phyloP scores from a whole-genome alignment of 805 yeast genomes.

The Maudiozyma bulderi region DNA sequence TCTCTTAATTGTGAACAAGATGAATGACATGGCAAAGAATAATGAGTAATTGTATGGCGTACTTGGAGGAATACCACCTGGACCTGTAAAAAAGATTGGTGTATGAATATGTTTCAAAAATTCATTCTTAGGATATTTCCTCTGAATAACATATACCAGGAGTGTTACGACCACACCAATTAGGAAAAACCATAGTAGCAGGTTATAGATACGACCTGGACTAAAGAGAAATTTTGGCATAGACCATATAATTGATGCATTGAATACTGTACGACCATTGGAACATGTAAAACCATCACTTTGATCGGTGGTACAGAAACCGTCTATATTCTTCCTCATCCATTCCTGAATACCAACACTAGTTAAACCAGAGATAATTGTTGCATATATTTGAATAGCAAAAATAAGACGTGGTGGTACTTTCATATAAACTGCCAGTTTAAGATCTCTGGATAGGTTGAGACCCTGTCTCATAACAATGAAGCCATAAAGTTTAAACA shows the following conservation, averaged over 20 bases:
- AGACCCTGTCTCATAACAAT: constrained; percentile 47
- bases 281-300: constrained; percentile 37
- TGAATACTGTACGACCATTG: constrained; percentile 35
- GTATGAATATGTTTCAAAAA: constrained; percentile 38
- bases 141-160: constrained; percentile 1
- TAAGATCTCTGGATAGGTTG: constrained; percentile 41
- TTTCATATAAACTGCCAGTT: constrained; percentile 48
- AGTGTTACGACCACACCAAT: constrained; percentile 33
- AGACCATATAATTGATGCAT: constrained; percentile 46
- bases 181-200: constrained; percentile 46
- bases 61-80: constrained; percentile 65
- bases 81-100: constrained; percentile 53
- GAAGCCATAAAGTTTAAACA: constrained; percentile 45
- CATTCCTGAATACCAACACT: constrained; percentile 34
- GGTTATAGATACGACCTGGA: constrained; percentile 42
- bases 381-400: constrained; percentile 34
- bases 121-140: constrained; percentile 20
- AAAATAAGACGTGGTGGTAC: constrained; percentile 49
- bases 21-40: constrained; percentile 38
- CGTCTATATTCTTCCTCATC: constrained; percentile 30
- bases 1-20: constrained; percentile 37
- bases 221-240: constrained; percentile 44
- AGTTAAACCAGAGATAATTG: constrained; percentile 32
- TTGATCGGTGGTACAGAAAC: constrained; percentile 34
- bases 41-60: constrained; percentile 59